These are phyloP conservation scores for Phoma sp. DNA, from an alignment of 2,329 filamentous ascomycete genomes.

Conservation along the genomic window DNA sequence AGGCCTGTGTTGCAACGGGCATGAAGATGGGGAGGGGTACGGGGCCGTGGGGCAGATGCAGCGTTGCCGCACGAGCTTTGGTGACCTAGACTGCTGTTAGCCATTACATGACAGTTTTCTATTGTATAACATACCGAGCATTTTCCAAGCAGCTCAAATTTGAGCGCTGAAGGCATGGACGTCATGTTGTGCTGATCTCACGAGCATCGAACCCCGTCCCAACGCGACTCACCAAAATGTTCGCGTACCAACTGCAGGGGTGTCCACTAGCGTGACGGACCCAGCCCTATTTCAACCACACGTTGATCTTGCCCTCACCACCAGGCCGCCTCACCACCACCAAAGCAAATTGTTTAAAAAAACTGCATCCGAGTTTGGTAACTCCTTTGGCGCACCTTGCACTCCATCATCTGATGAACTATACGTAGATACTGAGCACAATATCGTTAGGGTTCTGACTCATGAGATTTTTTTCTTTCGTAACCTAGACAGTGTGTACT, in stretches of 20 bases:
- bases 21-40: slow-evolving; percentile 95
- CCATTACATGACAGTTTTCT: background rate
- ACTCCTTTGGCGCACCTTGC: too few relatives aligned
- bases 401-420: too few relatives aligned
- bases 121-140: slow-evolving; percentile 37
- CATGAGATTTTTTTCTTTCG: too few relatives aligned
- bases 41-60: slow-evolving; percentile 88
- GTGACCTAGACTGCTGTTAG: slow-evolving; percentile 69
- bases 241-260: slow-evolving; percentile 1
- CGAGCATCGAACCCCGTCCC: background rate
- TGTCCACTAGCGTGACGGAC: background rate
- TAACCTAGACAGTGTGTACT: too few relatives aligned
- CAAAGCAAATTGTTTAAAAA: too few relatives aligned
- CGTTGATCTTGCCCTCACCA: too few relatives aligned
- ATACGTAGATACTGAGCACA: too few relatives aligned
- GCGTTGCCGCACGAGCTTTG: slow-evolving; percentile 85
- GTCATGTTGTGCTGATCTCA: slow-evolving; percentile 34
- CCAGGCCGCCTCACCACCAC: too few relatives aligned
- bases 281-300: background rate
- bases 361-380: too few relatives aligned
- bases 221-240: slow-evolving; percentile 14
- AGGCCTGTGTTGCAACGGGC: slow-evolving; percentile 97
- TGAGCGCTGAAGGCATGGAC: slow-evolving; percentile 47
- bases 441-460: too few relatives aligned
- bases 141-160: slow-evolving; percentile 47